phyloP scores from a whole-genome alignment of 495 filamentous ascomycete species.

The Xylaria telfairii region DNA sequence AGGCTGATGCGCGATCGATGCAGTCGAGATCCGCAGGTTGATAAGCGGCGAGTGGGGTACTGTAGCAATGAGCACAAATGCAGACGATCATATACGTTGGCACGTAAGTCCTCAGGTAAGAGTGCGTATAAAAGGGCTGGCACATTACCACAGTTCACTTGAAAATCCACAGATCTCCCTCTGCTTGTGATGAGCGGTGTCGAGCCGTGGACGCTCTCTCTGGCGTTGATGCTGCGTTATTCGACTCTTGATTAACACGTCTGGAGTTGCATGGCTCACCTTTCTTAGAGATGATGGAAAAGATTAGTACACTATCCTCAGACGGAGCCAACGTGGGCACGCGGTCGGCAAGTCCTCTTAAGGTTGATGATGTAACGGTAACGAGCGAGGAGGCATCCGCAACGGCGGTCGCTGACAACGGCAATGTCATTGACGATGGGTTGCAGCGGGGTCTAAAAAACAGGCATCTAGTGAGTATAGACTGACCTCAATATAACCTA shows the following conservation, averaged over 20 bases:
- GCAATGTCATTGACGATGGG: slow-evolving; percentile 38
- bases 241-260: not conserved
- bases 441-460: slow-evolving; percentile 40
- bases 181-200: not conserved
- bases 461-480: slow-evolving; percentile 34
- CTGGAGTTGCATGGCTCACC: not conserved
- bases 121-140: not conserved
- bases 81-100: not conserved
- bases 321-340: slow-evolving; percentile 16
- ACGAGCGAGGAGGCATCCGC: slow-evolving; percentile 2
- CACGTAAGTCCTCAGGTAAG: not conserved
- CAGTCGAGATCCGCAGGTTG: slow-evolving; percentile 16
- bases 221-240: not conserved
- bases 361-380: slow-evolving; percentile 14
- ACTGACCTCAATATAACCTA: not conserved
- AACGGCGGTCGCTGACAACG: slow-evolving; percentile 32
- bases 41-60: slow-evolving; percentile 17
- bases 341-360: slow-evolving; percentile 6
- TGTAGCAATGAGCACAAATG: not conserved
- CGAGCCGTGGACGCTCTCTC: not conserved
- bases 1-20: slow-evolving; percentile 5
- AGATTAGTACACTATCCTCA: not conserved
- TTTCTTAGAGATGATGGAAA: not conserved
- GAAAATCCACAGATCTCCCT: not conserved
- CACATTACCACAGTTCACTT: not conserved